Base-by-base conservation (phyloP, 176 grass and related monocot species). In the Rhynchospora pubera region DNA sequence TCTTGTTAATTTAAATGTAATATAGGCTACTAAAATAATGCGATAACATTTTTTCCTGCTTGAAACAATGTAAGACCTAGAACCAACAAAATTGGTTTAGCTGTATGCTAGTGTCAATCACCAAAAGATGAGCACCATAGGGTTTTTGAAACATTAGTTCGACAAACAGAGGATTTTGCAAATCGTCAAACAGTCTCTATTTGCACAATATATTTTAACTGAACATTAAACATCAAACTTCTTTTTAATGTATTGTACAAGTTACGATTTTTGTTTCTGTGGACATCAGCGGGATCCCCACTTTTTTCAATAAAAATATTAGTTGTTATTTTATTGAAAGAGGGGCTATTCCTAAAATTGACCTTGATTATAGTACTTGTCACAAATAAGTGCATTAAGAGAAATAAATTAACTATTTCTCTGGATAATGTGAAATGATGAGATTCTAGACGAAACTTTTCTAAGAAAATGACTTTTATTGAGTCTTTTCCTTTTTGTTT, bases 391-490 rank as follows among this genome's bases (percentile, higher is more conserved):
- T 28, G 6, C 47, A 75, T 12, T 7, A 26, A 55, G 13, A 9
- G 72, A 63, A 68, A 71, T 75, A 55, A 65, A 60, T 62, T 80
- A 42, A 14, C 47, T 63, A 52, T 65, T 82, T 78, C 15, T 61
- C 24, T 26, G 30, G 10, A 12, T 63, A 44, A 62, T 60, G 77
- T 46, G 21, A 58, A 79, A 79, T 60, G 47, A 46, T 80, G 2
- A 15, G 52, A 62, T 80, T 42, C 53, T 44, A 42, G 16, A 59
- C 19, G 21, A 23, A 75, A 28, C 28, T 45, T 66, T 18, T 45
- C 70, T 52, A 75, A 51, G 46, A 76, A 23, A 78, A 60, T 82
- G 86, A 93, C 86, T 46, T 93, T 86, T 23, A 55, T 76, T 30
- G 2, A 26, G 14, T 55, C 23, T 76, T 76, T 76, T 76, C 46